Evolutionary conservation across 2,329 filamentous ascomycete genomes (phyloP), one percentile per base, ranked within the genome.

Genomic region (Botrytis deweyae): DNA sequence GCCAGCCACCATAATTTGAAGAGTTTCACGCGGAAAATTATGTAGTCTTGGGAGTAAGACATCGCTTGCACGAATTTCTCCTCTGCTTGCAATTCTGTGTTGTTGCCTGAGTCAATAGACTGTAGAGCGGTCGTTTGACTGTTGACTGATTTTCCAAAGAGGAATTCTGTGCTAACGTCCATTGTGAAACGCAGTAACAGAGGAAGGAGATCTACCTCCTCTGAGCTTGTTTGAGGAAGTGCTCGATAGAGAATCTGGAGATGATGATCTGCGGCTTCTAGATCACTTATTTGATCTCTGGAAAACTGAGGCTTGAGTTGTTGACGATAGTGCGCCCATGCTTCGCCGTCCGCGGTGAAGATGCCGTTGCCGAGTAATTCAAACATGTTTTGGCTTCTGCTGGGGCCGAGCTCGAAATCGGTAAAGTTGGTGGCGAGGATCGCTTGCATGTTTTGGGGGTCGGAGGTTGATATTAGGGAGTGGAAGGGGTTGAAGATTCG

Each of bases 101-200:
- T 74, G 40, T 76, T 77, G 1, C 74, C 76, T 0, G 76, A 76
- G 49, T 78, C 58, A 52, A 76, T 66, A 8, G 77, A 79, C 44
- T 80, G 75, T 1, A 81, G 76, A 29, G 84, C 84, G 40, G 86
- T 78, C 40, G 84, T 85, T 71, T 85, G 83, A 46, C 63, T 78
- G 44, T 81, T 76, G 18, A 80, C 76, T 36, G 83, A 85, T 75
- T 86, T 82, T 25, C 88, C 88, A 71, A 90, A 88, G 4, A 90
- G 81, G 73, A 90, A 87, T 59, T 86, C 86, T 0, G 87, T 90
- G 0, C 87, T 85, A 0, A 85, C 86, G 74, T 80, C 88, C 36
- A 90, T 82, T 0, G 88, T 89, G 38, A 89, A 80, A 69, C 83
- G 83, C 78, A 89, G 89, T 2, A 85, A 84, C 0, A 84, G 76